Base-by-base conservation (phyloP, 129 eudicot species). In the Flaveria brownii region DNA sequence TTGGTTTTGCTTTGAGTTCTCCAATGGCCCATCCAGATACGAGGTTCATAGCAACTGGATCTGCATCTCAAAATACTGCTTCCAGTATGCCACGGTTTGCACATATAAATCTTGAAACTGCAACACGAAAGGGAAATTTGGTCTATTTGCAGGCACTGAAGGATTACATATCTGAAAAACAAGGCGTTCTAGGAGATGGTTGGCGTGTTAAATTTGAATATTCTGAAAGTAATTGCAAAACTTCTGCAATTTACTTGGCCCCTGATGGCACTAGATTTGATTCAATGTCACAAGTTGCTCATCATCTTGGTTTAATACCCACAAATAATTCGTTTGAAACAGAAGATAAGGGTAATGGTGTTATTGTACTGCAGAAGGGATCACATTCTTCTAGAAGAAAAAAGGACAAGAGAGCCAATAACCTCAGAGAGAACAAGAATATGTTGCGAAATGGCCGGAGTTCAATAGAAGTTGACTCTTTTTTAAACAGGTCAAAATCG, bases 241-340 rank as follows among this genome's bases (percentile, higher is more conserved):
- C 82, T 28, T 76, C 73, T 65, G 92, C 83, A 73, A 60, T 85
- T 80, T 87, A 87, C 79, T 74, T 85, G 50, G 85, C 89, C 14
- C 92, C 92, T 3, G 87, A 87, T 49, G 92, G 92, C 18, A 83
- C 72, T 46, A 77, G 72, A 30, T 85, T 87, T 36, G 80, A 60
- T 50, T 82, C 89, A n/a, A 87, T 85, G 89, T 70, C 80, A 22
- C 89, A 87, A 76, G 89, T 87, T 51, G 92, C 89, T 56, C 65
- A 60, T 43, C 73, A 80, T 80, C 87, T 87, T 65, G 92, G 92
- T 70, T 76, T 87, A 39, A 62, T 39, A 56, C 63, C 87, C 11
- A 77, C 72, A 56, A 47, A 41, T 49, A 80, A 72, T 63, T 25
- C 80, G 23, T 43, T 72, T 62, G 87, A 52, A 46, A 47, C 73